phyloP scores from a whole-genome alignment of 1,284 basidiomycete genomes.

The Volvariella surrecta region DNA sequence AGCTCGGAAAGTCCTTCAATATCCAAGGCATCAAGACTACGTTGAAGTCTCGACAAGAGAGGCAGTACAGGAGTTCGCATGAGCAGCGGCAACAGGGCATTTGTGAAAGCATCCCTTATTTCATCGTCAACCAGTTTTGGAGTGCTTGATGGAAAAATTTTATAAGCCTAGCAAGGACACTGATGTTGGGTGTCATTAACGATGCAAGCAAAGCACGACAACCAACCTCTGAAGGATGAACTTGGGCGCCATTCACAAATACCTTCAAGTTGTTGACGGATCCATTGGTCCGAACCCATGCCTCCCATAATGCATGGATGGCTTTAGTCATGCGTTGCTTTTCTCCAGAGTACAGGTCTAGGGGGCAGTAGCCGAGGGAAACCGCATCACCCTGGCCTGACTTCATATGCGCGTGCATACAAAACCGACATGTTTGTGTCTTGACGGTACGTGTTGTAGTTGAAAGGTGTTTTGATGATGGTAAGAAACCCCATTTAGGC shows the following conservation, averaged over 20 bases:
- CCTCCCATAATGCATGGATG: conserved; percentile 61
- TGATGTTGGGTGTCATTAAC: conserved; percentile 1
- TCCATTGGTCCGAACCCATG: conserved; percentile 59
- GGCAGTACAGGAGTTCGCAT: conserved; percentile 47
- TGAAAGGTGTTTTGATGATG: conserved; percentile 51
- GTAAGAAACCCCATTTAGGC: conserved; percentile 95
- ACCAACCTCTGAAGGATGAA: conserved; percentile 57
- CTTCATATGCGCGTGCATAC: conserved; percentile 72
- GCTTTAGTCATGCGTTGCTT: conserved; percentile 50
- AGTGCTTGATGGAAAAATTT: conserved; percentile 13
- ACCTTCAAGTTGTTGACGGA: conserved; percentile 74
- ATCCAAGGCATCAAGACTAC: conserved; percentile 74
- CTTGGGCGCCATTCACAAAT: conserved; percentile 56
- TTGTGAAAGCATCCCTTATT: conserved; percentile 33
- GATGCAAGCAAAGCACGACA: not conserved
- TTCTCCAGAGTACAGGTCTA: conserved; percentile 79
- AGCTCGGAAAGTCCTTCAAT: conserved; percentile 67
- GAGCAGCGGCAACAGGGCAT: conserved; percentile 43
- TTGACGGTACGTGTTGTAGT: conserved; percentile 51
- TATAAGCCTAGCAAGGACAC: conserved; percentile 15
- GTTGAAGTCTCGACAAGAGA: conserved; percentile 58
- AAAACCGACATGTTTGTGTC: conserved; percentile 72
- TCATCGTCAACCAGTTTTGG: not conserved
- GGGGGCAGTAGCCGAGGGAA: conserved; percentile 68
- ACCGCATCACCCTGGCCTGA: conserved; percentile 28